phyloP scores from a whole-genome alignment of 129 eudicot genomes.

The carrot (Daucus carota) region DNA sequence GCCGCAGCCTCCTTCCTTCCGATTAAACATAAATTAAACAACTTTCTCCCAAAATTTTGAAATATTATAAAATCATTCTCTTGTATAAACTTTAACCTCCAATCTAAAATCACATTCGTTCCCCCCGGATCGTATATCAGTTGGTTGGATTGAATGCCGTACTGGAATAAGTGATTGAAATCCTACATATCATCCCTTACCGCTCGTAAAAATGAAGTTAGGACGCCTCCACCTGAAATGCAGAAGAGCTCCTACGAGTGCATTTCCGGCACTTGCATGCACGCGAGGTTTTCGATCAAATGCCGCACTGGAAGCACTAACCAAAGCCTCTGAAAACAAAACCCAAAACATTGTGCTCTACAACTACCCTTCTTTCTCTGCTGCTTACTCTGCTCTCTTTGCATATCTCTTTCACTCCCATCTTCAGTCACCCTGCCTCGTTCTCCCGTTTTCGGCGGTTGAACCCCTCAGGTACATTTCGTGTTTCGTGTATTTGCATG shows the following conservation, averaged over 20 bases:
- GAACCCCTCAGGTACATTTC: conserved; percentile 58
- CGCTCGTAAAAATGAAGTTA: neutral
- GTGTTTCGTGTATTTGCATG: neutral
- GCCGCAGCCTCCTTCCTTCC: too few species aligned
- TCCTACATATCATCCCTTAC: too few species aligned
- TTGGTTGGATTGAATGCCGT: too few species aligned
- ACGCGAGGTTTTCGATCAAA: conserved; percentile 66
- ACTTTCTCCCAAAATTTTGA: too few species aligned
- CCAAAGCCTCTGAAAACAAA: conserved; percentile 42
- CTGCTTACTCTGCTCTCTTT: conserved; percentile 75
- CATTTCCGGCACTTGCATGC: neutral
- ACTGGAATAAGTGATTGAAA: too few species aligned
- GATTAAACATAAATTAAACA: too few species aligned
- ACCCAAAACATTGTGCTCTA: conserved; percentile 56
- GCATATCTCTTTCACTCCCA: conserved; percentile 67
- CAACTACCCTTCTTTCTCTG: conserved; percentile 87
- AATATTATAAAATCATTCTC: too few species aligned
- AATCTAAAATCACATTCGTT: too few species aligned
- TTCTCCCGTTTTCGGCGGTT: conserved; percentile 73
- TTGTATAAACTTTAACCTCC: too few species aligned
- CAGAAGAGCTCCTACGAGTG: neutral
- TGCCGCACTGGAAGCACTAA: conserved; percentile 64
- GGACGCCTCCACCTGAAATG: neutral
- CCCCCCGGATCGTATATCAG: too few species aligned
- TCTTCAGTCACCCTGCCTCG: conserved; percentile 59